Evolutionary conservation across 164 flowering plant genomes (phyloP).

Genomic region (Chloranthus sessilifolius): DNA sequence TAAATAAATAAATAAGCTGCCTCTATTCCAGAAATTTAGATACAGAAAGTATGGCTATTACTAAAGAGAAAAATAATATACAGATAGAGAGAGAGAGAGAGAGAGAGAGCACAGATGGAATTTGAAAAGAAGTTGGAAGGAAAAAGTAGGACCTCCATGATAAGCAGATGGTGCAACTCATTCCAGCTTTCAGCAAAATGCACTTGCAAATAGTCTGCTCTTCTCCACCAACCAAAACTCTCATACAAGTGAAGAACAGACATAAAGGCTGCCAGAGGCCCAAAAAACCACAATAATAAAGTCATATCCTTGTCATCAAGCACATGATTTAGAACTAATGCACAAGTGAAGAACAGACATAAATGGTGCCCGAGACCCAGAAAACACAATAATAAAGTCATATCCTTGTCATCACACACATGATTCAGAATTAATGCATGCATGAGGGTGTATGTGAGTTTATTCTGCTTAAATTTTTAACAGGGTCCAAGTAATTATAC

Average conservation of each 20-base stretch:
- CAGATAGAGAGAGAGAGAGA: not conserved
- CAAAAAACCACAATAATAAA: too few species aligned
- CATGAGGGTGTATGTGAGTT: not conserved
- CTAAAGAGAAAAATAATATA: not conserved
- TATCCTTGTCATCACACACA: slow-evolving; percentile 8
- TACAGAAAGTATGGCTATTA: not conserved
- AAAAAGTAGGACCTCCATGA: slow-evolving; percentile 74
- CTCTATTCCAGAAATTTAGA: not conserved
- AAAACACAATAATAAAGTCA: slow-evolving; percentile 14
- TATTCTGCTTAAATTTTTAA: slow-evolving; percentile 6
- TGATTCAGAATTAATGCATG: not conserved
- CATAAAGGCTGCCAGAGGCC: slow-evolving; percentile 80
- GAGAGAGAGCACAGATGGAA: too few species aligned
- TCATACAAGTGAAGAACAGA: slow-evolving; percentile 96
- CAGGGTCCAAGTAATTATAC: too few species aligned
- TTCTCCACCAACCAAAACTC: slow-evolving; percentile 99
- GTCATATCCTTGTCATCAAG: slow-evolving; percentile 10
- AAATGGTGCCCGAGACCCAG: slow-evolving; percentile 78
- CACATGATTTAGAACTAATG: not conserved
- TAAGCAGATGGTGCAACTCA: slow-evolving; percentile 98
- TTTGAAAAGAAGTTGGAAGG: not conserved
- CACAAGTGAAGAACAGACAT: slow-evolving; percentile 47
- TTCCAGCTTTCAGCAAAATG: slow-evolving; percentile 99
- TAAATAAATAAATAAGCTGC: too few species aligned
- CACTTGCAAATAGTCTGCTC: slow-evolving; percentile 92